Base-by-base conservation (phyloP, 1,284 basidiomycete species). In the Fomitopsis palustris region DNA sequence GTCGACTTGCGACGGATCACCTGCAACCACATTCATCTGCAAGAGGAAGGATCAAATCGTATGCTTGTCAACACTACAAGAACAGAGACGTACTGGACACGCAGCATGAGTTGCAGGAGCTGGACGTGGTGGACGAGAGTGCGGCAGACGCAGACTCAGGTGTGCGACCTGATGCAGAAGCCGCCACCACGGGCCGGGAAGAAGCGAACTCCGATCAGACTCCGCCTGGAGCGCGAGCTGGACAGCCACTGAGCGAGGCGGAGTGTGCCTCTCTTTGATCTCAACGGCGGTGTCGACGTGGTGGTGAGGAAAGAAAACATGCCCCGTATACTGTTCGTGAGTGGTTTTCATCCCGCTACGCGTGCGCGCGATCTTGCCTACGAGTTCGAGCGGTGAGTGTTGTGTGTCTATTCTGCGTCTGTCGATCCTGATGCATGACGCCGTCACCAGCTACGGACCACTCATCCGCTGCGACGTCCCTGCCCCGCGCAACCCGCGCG, bases 391-490 rank as follows among this genome's bases (percentile, higher is more conserved):
- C 81, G 89, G 88, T 93, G 70, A 61, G 83, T 72, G 6, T 14
- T 25, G 38, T 49, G 61, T 42, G 10, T 33, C 12, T 37, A 27
- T 54, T n/a, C 9, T 47, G 49, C 7, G 49, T 47, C 27, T 29
- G 45, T 31, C 29, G 27, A 43, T 33, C 21, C 33, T 45, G 17
- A 41, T 58, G 25, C 45, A 37, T 49, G 37, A 45, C 37, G 29
- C 45, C 49, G 55, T 60, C n/a, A 43, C 27, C 67, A 92, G 90
- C 60, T 92, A 78, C 64, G 90, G 90, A 23, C 86, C 86, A 57
- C 81, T 92, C 45, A 81, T 92, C 61, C 88, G 93, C 64, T 95
- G 93, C 75, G 93, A 95, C 71, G 92, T 95, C 25, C 93, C 93
- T 16, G 93, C 93, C 2, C 90, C 90, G 3, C 84, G 90, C 64